Base-by-base conservation (phyloP, 2,329 filamentous ascomycete genomes). In the Pseudogymnoascus sp. region DNA sequence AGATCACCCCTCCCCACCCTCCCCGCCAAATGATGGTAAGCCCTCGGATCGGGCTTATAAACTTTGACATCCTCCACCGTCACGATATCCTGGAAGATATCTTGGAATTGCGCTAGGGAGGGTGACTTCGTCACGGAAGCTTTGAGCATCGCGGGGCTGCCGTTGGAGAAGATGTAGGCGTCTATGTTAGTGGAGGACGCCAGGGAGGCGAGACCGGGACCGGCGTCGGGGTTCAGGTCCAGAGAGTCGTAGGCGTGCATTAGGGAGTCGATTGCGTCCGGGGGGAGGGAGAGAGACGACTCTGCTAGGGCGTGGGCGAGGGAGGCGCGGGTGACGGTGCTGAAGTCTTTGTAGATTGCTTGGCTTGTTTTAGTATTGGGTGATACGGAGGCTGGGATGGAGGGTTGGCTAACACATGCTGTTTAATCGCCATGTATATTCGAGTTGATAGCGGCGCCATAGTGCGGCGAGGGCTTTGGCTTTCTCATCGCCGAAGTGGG, bases 351-450 rank as follows among this genome's bases (percentile, higher is more conserved):
- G 68, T 87, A 90, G 61, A 78, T 69, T 44, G 81, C 87, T 90
- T 67, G 5, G 41, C 21, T 25, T 33, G 35, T 25, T 61, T 27
- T 41, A 61, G 8, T 63, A 51, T 55, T 29, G 41, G n/a, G 60
- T 41, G 60, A 59, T 41, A 60, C 17, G 58, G 15, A 59, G 15
- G 61, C 61, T 35, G 60, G 62, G 61, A 27, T 7, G 38, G 58
- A 60, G 42, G 35, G 48, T n/a, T n/a, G n/a, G 73, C 76, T 65
- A 76, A 88, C 89, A 81, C 88, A 92, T 92, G 78, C 84, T 87
- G 69, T 86, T 91, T 66, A 88, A 74, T 60, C 89, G 79, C 87
- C 87, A 92, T 39, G 88, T 90, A 68, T 91, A 92, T 73, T 91
- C 89, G 7, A 92, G 77, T 72, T 92, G 89, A 69, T 87, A 87